phyloP scores from a whole-genome alignment of 2,329 filamentous ascomycete genomes.

The Dactylellina parvicollis region DNA sequence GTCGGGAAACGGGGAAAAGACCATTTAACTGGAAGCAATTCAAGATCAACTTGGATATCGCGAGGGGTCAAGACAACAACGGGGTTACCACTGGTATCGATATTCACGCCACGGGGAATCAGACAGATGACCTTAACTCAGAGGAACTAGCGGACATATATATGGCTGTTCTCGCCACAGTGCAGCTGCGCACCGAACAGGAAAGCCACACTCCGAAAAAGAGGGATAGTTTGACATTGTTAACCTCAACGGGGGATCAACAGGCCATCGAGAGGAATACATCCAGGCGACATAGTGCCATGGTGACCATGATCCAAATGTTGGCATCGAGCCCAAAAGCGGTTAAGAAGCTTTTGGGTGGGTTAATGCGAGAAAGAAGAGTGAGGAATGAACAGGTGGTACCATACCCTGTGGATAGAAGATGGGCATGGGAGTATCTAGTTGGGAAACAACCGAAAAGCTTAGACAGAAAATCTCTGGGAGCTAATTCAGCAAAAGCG shows the following conservation, averaged over 20 bases:
- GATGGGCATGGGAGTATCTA: conserved; percentile 7
- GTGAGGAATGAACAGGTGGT: not conserved
- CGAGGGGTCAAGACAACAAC: not conserved
- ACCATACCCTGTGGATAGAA: conserved; percentile 20
- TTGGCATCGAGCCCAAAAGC: not conserved
- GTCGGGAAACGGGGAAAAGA: not conserved
- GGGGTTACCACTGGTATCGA: not conserved
- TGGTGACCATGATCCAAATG: conserved; percentile 14
- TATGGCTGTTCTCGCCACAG: not conserved
- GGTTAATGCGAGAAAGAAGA: conserved; percentile 5
- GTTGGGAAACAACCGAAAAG: not conserved
- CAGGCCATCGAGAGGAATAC: not conserved
- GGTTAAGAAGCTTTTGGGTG: not conserved
- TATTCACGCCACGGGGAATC: too few species aligned
- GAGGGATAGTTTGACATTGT: not conserved
- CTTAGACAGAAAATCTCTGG: not conserved
- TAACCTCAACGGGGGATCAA: not conserved
- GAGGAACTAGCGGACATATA: not conserved
- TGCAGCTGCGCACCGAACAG: not conserved
- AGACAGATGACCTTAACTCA: too few species aligned
- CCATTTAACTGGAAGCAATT: conserved; percentile 8
- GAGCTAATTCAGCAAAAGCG: not conserved
- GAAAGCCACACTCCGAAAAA: not conserved
- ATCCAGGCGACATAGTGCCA: not conserved
- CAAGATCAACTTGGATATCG: not conserved